Base-by-base conservation (phyloP, 495 filamentous ascomycete genomes). In the Talaromyces stipitatus region DNA sequence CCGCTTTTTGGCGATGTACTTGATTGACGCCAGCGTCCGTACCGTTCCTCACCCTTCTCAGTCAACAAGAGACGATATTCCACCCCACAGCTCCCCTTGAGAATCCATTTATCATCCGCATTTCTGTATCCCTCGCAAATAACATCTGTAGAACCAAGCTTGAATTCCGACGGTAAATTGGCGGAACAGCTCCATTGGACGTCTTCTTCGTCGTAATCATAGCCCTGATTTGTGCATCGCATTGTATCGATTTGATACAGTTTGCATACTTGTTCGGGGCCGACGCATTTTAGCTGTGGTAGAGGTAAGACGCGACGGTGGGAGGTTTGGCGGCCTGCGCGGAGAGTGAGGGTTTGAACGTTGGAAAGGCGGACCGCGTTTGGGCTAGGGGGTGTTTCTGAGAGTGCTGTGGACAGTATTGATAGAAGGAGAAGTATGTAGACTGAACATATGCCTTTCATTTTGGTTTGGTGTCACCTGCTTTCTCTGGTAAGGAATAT, bases 131-230 rank as follows among this genome's bases (percentile, higher is more conserved):
- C 94, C 65, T 98, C 94, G 68, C 94, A 98, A 3, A 90, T 76
- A 10, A 98, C 94, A 55, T 98, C 92, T 2, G 94, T 97, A 24
- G 80, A 74, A 32, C 91, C 94, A 11, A 97, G 81, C 66, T 94
- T 94, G 67, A 98, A 88, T 62, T 95, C 88, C 0, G 79, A 66
- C 0, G 94, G 94, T 0, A 97, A 72, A 3, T 79, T 73, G 0
- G 94, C 90, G 1, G 82, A 83, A 70, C 94, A 98, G 0, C 88
- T 85, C 94, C 94, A 98, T 68, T 92, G 82, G 32, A 96, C 75
- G 70, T 92, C 84, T 65, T 89, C 81, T 23, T 74, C 65, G 33
- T 77, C 77, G 69, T 92, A 91, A 27, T 79, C 81, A 6, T 78
- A 70, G 53, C 94, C 94, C 45, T 81, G 73, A 70, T 97, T 98